Percentiles rank a stretch among this genome's conserved stretches.
Conservation (phyloP, 768 basidiomycete genomes). For the Boletus sp. region DNA sequence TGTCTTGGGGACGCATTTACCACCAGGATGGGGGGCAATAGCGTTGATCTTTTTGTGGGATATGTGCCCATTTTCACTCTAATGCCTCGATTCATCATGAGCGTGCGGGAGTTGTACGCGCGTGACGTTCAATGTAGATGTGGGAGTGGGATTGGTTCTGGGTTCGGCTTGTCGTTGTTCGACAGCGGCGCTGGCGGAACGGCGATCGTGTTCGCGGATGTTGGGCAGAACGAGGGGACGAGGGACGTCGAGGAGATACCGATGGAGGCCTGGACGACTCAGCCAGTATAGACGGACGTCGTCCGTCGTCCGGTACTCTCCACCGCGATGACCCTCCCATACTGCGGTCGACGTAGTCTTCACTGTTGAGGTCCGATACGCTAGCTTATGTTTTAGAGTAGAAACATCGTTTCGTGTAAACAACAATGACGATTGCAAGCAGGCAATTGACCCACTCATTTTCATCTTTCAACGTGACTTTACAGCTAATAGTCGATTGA, state of each 20-base stretch:
- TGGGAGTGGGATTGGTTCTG: background rate
- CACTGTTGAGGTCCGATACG: too few relatives aligned
- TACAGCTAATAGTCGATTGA: too few relatives aligned
- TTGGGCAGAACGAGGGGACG: background rate
- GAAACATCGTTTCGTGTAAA: too few relatives aligned
- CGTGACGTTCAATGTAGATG: background rate
- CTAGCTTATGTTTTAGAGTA: too few relatives aligned
- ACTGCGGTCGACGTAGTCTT: too few relatives aligned
- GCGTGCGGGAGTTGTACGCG: background rate
- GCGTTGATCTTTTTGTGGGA: background rate
- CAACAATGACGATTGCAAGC: too few relatives aligned
- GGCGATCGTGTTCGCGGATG: background rate
- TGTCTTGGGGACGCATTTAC: background rate
- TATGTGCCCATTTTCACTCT: background rate
- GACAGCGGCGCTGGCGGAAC: background rate
- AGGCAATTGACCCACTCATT: too few relatives aligned
- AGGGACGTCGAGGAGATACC: background rate
- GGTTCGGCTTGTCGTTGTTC: background rate
- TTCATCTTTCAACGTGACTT: too few relatives aligned
- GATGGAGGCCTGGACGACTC: background rate
- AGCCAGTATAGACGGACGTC: background rate
- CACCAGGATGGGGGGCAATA: background rate
- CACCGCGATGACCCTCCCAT: too few relatives aligned
- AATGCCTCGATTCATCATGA: background rate
- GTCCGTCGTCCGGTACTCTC: background rate